phyloP scores from a whole-genome alignment of 2,329 filamentous ascomycete genomes.

The Sporothrix luriei region DNA sequence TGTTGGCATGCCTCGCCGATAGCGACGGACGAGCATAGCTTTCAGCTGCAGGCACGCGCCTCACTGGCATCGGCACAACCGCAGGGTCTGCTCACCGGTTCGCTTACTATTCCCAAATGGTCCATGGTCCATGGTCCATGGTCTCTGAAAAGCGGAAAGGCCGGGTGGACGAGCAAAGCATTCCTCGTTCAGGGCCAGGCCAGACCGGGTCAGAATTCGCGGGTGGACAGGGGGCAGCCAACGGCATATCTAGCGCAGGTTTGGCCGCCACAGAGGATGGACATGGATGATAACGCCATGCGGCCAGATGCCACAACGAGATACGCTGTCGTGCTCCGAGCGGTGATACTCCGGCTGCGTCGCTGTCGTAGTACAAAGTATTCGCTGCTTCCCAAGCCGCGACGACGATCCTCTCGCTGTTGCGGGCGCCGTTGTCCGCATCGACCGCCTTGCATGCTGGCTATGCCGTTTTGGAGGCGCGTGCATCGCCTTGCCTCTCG shows the following conservation, averaged over 20 bases:
- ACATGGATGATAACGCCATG: neutral
- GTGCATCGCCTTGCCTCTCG: neutral
- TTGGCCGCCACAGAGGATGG: neutral
- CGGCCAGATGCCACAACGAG: slow-evolving; percentile 4
- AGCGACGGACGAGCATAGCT: neutral
- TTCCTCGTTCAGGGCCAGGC: neutral
- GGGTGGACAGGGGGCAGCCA: too few relatives aligned
- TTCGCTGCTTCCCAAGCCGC: too few relatives aligned
- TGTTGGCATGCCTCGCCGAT: neutral
- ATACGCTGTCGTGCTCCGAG: neutral
- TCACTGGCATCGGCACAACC: neutral
- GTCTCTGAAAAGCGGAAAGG: neutral
- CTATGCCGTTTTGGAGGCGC: neutral
- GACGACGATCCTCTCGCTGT: neutral
- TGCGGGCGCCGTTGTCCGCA: neutral
- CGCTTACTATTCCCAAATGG: neutral
- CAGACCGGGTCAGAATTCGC: neutral
- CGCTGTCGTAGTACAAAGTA: too few relatives aligned
- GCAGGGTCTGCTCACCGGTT: slow-evolving; percentile 6
- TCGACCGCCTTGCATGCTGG: slow-evolving; percentile 4
- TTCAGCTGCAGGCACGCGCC: neutral
- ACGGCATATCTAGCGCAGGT: too few relatives aligned
- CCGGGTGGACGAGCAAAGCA: neutral
- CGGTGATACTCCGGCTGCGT: neutral
- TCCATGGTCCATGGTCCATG: too few relatives aligned